phyloP scores from a whole-genome alignment of 2,329 filamentous ascomycete species.

The Lasiodiplodia gonubiensis region DNA sequence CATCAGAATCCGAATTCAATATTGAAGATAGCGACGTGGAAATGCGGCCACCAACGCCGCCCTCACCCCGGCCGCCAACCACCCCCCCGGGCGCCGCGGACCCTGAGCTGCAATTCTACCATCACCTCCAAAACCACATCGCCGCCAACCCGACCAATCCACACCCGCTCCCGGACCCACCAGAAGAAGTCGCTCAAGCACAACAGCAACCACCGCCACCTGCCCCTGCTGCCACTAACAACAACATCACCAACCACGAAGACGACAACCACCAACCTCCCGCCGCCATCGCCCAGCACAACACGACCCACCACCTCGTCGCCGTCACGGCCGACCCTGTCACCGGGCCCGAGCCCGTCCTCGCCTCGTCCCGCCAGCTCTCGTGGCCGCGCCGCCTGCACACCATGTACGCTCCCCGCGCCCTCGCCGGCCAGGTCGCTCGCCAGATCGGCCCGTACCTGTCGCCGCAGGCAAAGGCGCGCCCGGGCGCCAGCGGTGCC shows the following conservation, averaged over 20 bases:
- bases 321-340: constrained; percentile 36
- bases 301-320: constrained; percentile 9
- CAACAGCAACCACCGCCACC: not conserved
- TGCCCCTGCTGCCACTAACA: too few relatives aligned
- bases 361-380: constrained; percentile 34
- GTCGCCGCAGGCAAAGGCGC: constrained; percentile 48
- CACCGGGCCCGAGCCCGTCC: constrained; percentile 35
- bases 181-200: not conserved
- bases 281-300: not conserved
- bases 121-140: not conserved
- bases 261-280: not conserved
- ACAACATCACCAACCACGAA: not conserved
- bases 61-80: not conserved
- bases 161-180: not conserved
- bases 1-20: constrained; percentile 4
- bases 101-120: constrained; percentile 18
- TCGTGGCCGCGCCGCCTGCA: constrained; percentile 50
- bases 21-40: constrained; percentile 31
- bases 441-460: constrained; percentile 49
- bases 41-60: not conserved
- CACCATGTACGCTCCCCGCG: constrained; percentile 47
- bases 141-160: constrained; percentile 1
- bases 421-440: constrained; percentile 49
- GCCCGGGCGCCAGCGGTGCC: constrained; percentile 32
- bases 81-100: constrained; percentile 6